phyloP scores from a whole-genome alignment of 257 asterid genomes.

The Fraxinus quadrangulata region DNA sequence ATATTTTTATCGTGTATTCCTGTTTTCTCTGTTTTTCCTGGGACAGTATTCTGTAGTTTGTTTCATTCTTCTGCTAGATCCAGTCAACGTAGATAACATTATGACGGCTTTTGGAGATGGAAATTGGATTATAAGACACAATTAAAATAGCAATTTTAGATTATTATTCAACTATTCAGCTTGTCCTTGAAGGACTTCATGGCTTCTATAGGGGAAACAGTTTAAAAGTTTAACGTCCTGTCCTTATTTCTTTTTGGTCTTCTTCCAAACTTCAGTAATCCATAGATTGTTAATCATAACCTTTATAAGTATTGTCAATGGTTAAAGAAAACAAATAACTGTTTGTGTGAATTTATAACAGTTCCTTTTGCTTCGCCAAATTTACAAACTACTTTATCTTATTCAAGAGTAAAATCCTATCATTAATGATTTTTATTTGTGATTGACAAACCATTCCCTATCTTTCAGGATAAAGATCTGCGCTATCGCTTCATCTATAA shows the following conservation, averaged over 20 bases:
- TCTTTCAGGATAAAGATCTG: constrained; percentile 73
- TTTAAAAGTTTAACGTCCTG: not conserved
- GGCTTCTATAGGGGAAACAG: not conserved
- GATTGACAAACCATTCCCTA: not conserved
- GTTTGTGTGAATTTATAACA: not conserved
- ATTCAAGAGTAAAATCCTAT: not conserved
- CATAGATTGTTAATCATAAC: not conserved
- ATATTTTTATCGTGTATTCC: not conserved
- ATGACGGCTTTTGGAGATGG: not conserved
- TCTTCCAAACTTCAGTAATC: not conserved
- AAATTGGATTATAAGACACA: too few species aligned
- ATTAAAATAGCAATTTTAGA: not conserved
- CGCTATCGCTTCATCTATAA: constrained; percentile 92
- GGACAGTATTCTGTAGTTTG: not conserved
- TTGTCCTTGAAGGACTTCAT: not conserved
- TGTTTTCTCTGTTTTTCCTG: not conserved
- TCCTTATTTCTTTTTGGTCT: not conserved
- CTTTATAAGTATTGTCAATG: not conserved
- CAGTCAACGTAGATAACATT: not conserved
- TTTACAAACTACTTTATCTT: not conserved
- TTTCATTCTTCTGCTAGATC: not conserved
- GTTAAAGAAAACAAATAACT: not conserved
- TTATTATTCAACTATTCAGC: not conserved
- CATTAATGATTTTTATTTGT: not conserved
- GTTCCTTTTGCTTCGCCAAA: not conserved